These are phyloP conservation scores for Termitomyces heimii DNA, from an alignment of 768 basidiomycete species.

Conservation along the genomic window DNA sequence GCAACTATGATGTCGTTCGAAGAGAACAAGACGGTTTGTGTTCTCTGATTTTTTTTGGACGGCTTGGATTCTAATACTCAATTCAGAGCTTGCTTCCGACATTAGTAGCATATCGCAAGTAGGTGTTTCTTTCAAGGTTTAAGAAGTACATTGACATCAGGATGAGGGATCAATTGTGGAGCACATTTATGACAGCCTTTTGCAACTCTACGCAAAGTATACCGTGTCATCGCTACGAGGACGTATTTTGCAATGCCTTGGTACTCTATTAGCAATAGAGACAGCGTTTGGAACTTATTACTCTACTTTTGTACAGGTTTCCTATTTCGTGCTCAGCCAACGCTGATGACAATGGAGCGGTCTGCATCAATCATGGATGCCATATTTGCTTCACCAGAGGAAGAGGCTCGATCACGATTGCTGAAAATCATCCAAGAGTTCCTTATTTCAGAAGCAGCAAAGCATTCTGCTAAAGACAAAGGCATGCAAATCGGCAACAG, in stretches of 20 bases:
- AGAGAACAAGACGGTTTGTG: slow-evolving; percentile 52
- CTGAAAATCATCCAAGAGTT: slow-evolving; percentile 92
- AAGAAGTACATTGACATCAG: neutral
- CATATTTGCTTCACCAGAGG: slow-evolving; percentile 72
- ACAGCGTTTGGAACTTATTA: neutral
- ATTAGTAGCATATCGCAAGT: slow-evolving; percentile 57
- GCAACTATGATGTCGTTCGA: slow-evolving; percentile 78
- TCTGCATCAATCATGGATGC: slow-evolving; percentile 86
- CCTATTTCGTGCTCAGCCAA: slow-evolving; percentile 88
- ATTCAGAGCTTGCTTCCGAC: slow-evolving; percentile 47
- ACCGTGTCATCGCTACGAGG: slow-evolving; percentile 51
- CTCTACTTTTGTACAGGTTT: slow-evolving; percentile 49
- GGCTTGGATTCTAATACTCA: neutral
- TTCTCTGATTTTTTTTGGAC: neutral
- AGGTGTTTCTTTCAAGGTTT: neutral
- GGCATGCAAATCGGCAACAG: slow-evolving; percentile 25
- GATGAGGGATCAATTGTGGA: slow-evolving; percentile 68
- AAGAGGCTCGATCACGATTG: slow-evolving; percentile 66
- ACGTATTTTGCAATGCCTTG: slow-evolving; percentile 82
- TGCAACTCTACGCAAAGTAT: slow-evolving; percentile 69
- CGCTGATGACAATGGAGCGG: slow-evolving; percentile 76
- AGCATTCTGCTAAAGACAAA: slow-evolving; percentile 69
- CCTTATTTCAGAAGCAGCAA: slow-evolving; percentile 74
- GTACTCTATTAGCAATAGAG: slow-evolving; percentile 33
- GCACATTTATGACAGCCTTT: slow-evolving; percentile 68